These are phyloP conservation scores for Aspergillus sp. DNA, from an alignment of 2,329 filamentous ascomycete genomes.

Conservation along the genomic window DNA sequence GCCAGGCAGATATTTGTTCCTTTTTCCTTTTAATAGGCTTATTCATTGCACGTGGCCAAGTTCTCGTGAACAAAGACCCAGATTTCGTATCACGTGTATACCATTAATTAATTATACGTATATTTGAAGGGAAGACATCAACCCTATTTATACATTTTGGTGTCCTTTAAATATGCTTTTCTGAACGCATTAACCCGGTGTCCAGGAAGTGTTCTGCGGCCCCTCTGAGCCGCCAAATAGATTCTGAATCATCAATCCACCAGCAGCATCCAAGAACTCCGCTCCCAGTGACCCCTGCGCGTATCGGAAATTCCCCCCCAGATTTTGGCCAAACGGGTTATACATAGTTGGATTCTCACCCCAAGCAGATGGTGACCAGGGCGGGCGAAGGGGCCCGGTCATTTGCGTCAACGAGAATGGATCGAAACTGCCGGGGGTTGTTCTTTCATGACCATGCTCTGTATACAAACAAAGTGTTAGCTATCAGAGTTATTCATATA, in stretches of 20 bases:
- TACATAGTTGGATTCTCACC: conserved; percentile 9
- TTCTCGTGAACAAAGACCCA: too few species aligned
- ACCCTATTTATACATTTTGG: neutral
- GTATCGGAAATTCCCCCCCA: conserved; percentile 14
- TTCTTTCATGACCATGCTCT: conserved; percentile 11
- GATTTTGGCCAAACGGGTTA: conserved; percentile 12
- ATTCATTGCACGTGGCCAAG: too few species aligned
- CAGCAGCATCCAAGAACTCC: conserved; percentile 19
- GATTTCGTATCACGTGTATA: too few species aligned
- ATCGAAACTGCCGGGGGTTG: neutral
- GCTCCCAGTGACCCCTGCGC: conserved; percentile 19
- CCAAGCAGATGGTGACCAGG: conserved; percentile 9
- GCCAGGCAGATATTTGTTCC: too few species aligned
- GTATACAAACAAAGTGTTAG: neutral
- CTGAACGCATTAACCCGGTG: neutral
- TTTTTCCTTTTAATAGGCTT: too few species aligned
- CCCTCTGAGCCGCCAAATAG: conserved; percentile 16
- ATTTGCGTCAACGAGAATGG: conserved; percentile 9
- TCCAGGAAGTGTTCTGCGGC: neutral
- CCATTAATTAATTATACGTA: too few species aligned
- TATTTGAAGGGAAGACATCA: neutral
- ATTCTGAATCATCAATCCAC: conserved; percentile 21
- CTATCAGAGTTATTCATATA: neutral
- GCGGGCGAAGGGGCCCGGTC: conserved; percentile 4
- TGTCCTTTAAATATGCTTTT: neutral